Evolutionary conservation across 2,329 filamentous ascomycete genomes (phyloP).

Genomic region (Cytospora mali): DNA sequence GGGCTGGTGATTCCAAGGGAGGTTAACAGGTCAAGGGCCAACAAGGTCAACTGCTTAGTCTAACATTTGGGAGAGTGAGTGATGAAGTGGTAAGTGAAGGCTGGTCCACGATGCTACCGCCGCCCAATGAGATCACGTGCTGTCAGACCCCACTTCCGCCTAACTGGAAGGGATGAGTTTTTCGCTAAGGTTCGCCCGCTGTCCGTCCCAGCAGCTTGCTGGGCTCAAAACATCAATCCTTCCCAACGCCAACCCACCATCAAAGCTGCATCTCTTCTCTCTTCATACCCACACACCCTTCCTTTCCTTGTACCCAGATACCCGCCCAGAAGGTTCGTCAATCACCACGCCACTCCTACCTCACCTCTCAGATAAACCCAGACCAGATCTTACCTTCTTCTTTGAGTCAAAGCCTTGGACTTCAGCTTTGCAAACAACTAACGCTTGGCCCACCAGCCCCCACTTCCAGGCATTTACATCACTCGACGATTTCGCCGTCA

Average conservation of each 20-base stretch:
- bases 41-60: neutral
- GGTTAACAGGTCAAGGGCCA: neutral
- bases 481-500: constrained; percentile 24
- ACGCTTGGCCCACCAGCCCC: constrained; percentile 28
- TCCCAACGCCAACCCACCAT: constrained; percentile 23
- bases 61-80: neutral
- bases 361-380: constrained; percentile 2
- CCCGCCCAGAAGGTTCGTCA: constrained; percentile 28
- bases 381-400: constrained; percentile 11
- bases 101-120: neutral
- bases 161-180: constrained; percentile 37
- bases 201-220: constrained; percentile 42
- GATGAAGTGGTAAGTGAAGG: neutral
- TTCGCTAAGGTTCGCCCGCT: constrained; percentile 38
- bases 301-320: constrained; percentile 27
- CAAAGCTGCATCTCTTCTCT: constrained; percentile 24
- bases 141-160: neutral
- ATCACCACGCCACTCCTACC: constrained; percentile 5
- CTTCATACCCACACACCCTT: constrained; percentile 24
- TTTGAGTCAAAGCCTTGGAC: constrained; percentile 21
- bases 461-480: constrained; percentile 29
- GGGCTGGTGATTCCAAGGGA: neutral
- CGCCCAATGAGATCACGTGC: constrained; percentile 17
- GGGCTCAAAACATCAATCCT: constrained; percentile 41
- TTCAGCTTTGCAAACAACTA: constrained; percentile 26